Evolutionary conservation across 169 alveolate species (phyloP), one percentile per base, ranked within the genome.

Genomic region (Plasmodium cynomolgi): DNA sequence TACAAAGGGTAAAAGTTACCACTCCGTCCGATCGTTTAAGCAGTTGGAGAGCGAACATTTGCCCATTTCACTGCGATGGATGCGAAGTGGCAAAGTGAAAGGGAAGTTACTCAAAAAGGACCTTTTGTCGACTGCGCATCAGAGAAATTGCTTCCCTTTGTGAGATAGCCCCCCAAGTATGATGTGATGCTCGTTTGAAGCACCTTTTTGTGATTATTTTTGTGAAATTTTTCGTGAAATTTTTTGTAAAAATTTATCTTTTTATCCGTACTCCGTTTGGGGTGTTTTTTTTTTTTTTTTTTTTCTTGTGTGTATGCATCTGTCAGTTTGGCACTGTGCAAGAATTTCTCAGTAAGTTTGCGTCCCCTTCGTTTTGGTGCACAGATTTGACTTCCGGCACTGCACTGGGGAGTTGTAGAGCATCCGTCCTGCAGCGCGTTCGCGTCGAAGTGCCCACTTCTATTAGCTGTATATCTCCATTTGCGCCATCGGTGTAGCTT

Each of bases 71-170:
- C 37, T 68, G 20, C 77, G 17, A 68, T 68, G 37, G 37, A 23
- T 68, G 77, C 77, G 37, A 68, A 68, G 77, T 68, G 37, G 77
- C 34, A 17, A 62, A 62, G 75, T 62, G 33, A 62, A 68, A 68
- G n/a, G 15, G 77, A 68, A 20, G 37, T 29, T 26, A 68, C 77
- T 26, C 37, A 68, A 0, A 68, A 68, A 23, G 77, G 77, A 68
- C 15, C 11, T 17, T 68, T 20, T 29, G 37, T 1, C n/a, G 20
- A 68, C n/a, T 26, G 31, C 17, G 77, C 37, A 23, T 26, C n/a
- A 33, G 77, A 68, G 34, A 68, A 68, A 68, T 68, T 20, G 37
- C 37, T 68, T 68, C 31, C 39, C 1, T 23, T 5, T 68, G 77
- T 68, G 77, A 68, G 77, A 68, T 26, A 68, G 37, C 3, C 37